These are phyloP conservation scores for Candida qinlingensis DNA, from an alignment of 805 yeast species.

Conservation along the genomic window DNA sequence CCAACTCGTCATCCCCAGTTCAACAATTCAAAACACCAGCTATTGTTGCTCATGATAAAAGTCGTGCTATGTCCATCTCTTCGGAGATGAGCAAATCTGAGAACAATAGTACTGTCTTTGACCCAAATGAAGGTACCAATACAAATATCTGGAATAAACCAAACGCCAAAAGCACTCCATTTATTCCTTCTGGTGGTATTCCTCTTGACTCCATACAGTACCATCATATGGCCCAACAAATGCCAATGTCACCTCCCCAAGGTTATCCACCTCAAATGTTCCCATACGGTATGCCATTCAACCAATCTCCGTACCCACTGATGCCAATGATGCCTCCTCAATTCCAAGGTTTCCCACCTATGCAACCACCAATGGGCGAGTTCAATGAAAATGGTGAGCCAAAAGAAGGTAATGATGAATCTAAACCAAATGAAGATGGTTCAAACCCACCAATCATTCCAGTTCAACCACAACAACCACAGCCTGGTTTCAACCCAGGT, in stretches of 20 bases:
- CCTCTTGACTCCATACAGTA: constrained; percentile 1
- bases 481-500: constrained; percentile 2
- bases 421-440: not conserved
- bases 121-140: constrained; percentile 21
- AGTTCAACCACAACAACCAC: constrained; percentile 4
- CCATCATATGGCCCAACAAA: constrained; percentile 6
- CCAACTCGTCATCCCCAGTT: constrained; percentile 39
- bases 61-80: constrained; percentile 21
- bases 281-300: constrained; percentile 32
- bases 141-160: constrained; percentile 41
- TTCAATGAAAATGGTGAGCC: constrained; percentile 3
- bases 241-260: constrained; percentile 18
- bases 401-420: not conserved
- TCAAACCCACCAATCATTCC: not conserved
- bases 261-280: constrained; percentile 26
- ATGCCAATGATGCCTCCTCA: constrained; percentile 27
- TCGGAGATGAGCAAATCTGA: constrained; percentile 30
- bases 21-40: constrained; percentile 31
- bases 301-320: constrained; percentile 28
- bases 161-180: constrained; percentile 47
- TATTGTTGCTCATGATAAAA: constrained; percentile 1
- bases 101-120: constrained; percentile 29
- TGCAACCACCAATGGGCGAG: constrained; percentile 7
- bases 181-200: not conserved
- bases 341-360: constrained; percentile 12